Evolutionary conservation across 768 basidiomycete species (phyloP).

Genomic region (Serendipita sp.): DNA sequence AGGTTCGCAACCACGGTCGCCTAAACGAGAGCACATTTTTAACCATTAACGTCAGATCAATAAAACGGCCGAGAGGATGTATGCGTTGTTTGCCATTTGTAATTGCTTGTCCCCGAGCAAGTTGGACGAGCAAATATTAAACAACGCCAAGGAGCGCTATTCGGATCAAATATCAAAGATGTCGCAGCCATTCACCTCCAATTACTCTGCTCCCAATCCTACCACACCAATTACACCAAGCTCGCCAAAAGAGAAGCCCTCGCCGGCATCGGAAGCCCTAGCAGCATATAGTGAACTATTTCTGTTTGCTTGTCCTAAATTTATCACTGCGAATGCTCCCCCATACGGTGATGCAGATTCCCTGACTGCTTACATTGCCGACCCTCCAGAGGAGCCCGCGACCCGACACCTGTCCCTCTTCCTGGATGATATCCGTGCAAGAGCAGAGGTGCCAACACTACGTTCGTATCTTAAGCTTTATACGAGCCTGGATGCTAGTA

Average conservation of each 20-base stretch:
- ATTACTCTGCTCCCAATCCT: not conserved
- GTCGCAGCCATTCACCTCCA: slow-evolving; percentile 43
- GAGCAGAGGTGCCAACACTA: slow-evolving; percentile 64
- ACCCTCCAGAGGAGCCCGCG: slow-evolving; percentile 47
- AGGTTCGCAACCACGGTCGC: slow-evolving; percentile 28
- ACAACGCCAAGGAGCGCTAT: slow-evolving; percentile 81
- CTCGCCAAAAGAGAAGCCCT: slow-evolving; percentile 12
- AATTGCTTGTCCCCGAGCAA: slow-evolving; percentile 83
- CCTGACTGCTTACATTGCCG: slow-evolving; percentile 31
- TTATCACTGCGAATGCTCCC: slow-evolving; percentile 86
- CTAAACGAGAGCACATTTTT: not conserved
- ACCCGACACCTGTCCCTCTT: slow-evolving; percentile 75
- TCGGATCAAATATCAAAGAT: slow-evolving; percentile 84
- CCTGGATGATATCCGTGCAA: slow-evolving; percentile 61
- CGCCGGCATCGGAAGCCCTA: slow-evolving; percentile 33
- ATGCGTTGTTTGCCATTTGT: slow-evolving; percentile 86
- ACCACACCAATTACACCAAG: slow-evolving; percentile 24
- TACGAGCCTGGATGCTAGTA: slow-evolving; percentile 79
- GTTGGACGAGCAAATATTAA: slow-evolving; percentile 86
- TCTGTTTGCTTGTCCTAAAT: slow-evolving; percentile 88
- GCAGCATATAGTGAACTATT: slow-evolving; percentile 84
- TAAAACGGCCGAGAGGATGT: slow-evolving; percentile 97
- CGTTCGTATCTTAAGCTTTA: slow-evolving; percentile 90
- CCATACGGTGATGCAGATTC: slow-evolving; percentile 70
- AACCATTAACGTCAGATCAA: slow-evolving; percentile 44